phyloP scores from a whole-genome alignment of 169 alveolate genomes.

The Plasmodium yoelii region DNA sequence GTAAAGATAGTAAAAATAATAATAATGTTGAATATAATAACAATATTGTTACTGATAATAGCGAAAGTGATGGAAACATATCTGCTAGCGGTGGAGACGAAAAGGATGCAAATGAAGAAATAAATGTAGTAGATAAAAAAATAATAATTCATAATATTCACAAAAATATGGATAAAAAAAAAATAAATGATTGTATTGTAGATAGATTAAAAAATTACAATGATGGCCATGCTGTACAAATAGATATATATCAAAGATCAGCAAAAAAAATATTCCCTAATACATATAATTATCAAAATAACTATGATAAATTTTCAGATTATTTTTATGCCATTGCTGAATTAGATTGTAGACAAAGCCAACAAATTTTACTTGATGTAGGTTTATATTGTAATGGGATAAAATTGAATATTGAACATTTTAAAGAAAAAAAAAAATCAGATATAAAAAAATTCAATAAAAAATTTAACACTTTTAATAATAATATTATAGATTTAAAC shows the following conservation, averaged over 20 bases:
- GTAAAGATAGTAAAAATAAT: no score
- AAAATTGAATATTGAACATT: constrained; percentile 54
- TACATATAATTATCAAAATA: constrained; percentile 19
- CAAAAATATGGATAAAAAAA: constrained; percentile 70
- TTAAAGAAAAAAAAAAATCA: constrained; percentile 52
- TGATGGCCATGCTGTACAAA: constrained; percentile 77
- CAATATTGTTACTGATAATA: not conserved
- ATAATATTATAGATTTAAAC: not conserved
- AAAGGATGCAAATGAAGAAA: constrained; percentile 17
- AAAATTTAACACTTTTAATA: constrained; percentile 11
- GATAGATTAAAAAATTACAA: constrained; percentile 64
- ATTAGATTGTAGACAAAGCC: constrained; percentile 72
- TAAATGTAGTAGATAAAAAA: constrained; percentile 56
- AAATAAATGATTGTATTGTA: constrained; percentile 66
- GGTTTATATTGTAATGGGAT: constrained; percentile 73
- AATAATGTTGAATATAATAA: constrained; percentile 3
- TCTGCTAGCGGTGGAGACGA: not conserved
- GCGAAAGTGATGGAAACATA: constrained; percentile 1
- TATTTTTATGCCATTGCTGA: constrained; percentile 73
- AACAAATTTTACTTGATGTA: constrained; percentile 42
- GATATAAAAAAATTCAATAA: constrained; percentile 12
- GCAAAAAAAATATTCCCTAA: constrained; percentile 13
- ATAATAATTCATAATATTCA: constrained; percentile 73
- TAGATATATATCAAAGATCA: constrained; percentile 61
- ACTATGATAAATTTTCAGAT: constrained; percentile 24